Conservation (phyloP, 1,284 basidiomycete species). For the Papiliotrema nemorosa region DNA sequence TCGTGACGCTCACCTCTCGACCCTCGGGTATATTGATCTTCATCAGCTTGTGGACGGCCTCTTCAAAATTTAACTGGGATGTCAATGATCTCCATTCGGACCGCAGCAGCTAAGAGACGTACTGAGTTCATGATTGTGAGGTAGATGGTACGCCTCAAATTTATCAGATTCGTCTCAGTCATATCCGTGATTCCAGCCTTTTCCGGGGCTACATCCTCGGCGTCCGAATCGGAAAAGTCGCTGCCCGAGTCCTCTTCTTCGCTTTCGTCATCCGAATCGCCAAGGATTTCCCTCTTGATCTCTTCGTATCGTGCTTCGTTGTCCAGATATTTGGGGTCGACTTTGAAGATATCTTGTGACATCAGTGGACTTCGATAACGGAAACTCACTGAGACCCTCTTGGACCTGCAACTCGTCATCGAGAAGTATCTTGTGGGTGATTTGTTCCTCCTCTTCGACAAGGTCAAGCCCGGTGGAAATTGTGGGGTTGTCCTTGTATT, state of each 20-base stretch:
- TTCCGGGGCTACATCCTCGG: conserved; percentile 62
- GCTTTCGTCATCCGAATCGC: conserved; percentile 56
- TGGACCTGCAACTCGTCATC: conserved; percentile 92
- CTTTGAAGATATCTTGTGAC: conserved; percentile 86
- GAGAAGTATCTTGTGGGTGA: conserved; percentile 86
- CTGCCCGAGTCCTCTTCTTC: conserved; percentile 65
- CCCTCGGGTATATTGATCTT: conserved; percentile 90
- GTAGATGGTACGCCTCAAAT: conserved; percentile 90
- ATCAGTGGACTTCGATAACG: neutral
- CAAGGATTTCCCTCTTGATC: conserved; percentile 92
- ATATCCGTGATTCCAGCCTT: conserved; percentile 90
- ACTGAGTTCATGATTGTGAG: conserved; percentile 95
- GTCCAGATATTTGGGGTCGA: conserved; percentile 79
- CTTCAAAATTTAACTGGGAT: conserved; percentile 78
- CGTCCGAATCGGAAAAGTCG: conserved; percentile 64
- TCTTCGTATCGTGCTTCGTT: conserved; percentile 91
- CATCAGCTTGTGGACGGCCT: conserved; percentile 95
- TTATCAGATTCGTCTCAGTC: conserved; percentile 93
- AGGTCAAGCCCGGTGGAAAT: conserved; percentile 90
- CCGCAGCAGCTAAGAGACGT: conserved; percentile 10
- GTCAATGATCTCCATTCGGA: no score
- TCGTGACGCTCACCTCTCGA: conserved; percentile 65
- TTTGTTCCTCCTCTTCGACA: conserved; percentile 96
- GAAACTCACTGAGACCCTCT: conserved; percentile 77
- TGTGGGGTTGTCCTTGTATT: conserved; percentile 96